phyloP scores from a whole-genome alignment of 1,284 basidiomycete species.

The Anthracocystis panici-leucophaei region DNA sequence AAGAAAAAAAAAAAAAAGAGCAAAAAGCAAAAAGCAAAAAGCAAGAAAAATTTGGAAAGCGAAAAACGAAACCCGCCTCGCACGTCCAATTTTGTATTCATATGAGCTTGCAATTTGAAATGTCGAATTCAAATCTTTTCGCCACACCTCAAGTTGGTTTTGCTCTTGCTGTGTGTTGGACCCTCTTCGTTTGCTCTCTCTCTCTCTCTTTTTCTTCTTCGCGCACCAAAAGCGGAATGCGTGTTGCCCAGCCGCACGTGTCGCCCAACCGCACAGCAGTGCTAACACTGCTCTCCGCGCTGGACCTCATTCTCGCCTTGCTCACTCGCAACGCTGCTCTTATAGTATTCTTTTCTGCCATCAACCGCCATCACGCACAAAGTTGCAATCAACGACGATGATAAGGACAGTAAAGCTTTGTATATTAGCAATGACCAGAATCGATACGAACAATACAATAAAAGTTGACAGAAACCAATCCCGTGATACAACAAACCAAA shows the following conservation, averaged over 20 bases:
- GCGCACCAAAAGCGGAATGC: background rate
- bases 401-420: background rate
- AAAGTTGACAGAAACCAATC: background rate
- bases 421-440: constrained; percentile 12
- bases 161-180: background rate
- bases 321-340: background rate
- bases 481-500: background rate
- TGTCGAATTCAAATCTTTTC: background rate
- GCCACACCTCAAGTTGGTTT: background rate
- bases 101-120: background rate
- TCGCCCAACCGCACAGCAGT: background rate
- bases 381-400: background rate
- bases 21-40: constrained; percentile 9
- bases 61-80: constrained; percentile 22
- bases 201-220: background rate
- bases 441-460: constrained; percentile 4
- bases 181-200: background rate
- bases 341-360: background rate
- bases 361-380: background rate
- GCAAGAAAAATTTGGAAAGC: constrained; percentile 28
- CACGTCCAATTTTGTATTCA: constrained; percentile 3
- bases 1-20: constrained; percentile 1
- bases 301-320: background rate
- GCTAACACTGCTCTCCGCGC: background rate
- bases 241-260: constrained; percentile 26